Conservation (phyloP, 2,329 filamentous ascomycete species). For the Metarhizium robertsii region DNA sequence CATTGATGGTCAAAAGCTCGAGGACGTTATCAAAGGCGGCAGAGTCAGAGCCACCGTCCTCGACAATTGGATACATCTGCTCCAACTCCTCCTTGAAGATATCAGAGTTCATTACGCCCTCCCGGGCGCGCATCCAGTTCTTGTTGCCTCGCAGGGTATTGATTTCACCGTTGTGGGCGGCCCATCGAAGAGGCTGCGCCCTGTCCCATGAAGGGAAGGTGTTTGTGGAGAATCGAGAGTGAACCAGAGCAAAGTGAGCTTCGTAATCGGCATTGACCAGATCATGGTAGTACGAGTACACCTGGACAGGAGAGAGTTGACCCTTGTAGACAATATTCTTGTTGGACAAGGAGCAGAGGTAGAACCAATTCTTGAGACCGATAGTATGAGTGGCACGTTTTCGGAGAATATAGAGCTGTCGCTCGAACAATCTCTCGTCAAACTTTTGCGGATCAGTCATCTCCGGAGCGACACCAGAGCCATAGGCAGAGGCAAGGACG, state of each 20-base stretch:
- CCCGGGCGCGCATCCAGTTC: constrained; percentile 98
- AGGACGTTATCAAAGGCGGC: constrained; percentile 96
- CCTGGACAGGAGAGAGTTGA: constrained; percentile 85
- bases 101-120: constrained; percentile 88
- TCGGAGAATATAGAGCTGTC: constrained; percentile 85
- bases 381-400: constrained; percentile 94
- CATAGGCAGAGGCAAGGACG: constrained; percentile 77
- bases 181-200: constrained; percentile 92
- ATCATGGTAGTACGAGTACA: constrained; percentile 98
- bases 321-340: constrained; percentile 99
- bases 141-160: constrained; percentile 97
- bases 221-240: constrained; percentile 96
- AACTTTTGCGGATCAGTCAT: constrained; percentile 70
- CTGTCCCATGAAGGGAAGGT: constrained; percentile 98
- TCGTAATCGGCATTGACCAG: constrained; percentile 95
- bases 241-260: constrained; percentile 91
- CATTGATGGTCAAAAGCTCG: constrained; percentile 89
- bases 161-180: constrained; percentile 97
- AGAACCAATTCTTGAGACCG: constrained; percentile 97
- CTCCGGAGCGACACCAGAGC: constrained; percentile 68
- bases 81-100: constrained; percentile 91
- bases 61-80: constrained; percentile 83
- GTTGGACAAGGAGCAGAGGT: constrained; percentile 91
- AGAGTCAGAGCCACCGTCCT: constrained; percentile 93
- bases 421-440: constrained; percentile 79